A percentile compares a stretch with the other conserved stretches of the same genome.
These are phyloP conservation scores for Moniliophthora roreri DNA, from an alignment of 1,284 basidiomycete species.

Conservation along the genomic window DNA sequence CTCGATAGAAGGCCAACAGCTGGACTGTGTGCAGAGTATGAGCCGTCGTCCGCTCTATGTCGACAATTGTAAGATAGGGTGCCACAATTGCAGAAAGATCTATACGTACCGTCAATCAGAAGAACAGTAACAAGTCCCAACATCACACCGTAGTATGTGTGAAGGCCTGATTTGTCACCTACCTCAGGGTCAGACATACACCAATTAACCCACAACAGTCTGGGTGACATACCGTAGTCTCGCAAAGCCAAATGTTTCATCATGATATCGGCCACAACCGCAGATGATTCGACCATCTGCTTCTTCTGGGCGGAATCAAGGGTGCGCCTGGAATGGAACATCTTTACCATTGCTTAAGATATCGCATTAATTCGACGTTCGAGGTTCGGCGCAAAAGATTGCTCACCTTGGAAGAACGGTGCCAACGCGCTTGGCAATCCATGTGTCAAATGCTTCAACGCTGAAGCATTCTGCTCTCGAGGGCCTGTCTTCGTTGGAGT, in stretches of 20 bases:
- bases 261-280: conserved; percentile 72
- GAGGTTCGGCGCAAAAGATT: conserved; percentile 3
- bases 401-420: conserved; percentile 87
- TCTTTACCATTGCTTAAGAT: conserved; percentile 75
- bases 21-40: conserved; percentile 84
- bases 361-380: conserved; percentile 10
- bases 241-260: conserved; percentile 68
- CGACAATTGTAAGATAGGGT: conserved; percentile 11
- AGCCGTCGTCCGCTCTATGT: conserved; percentile 68
- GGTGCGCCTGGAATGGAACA: conserved; percentile 82
- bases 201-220: conserved; percentile 14
- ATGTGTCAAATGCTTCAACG: conserved; percentile 79
- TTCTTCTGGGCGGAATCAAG: conserved; percentile 79
- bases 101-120: conserved; percentile 77
- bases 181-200: conserved; percentile 12
- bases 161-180: conserved; percentile 57
- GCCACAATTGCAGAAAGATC: conserved; percentile 5
- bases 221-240: conserved; percentile 44
- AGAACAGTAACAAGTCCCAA: conserved; percentile 72
- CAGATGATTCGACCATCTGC: conserved; percentile 72
- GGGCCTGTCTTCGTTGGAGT: conserved; percentile 39
- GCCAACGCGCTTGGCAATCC: conserved; percentile 79
- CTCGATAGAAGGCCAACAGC: conserved; percentile 72
- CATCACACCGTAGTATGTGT: conserved; percentile 77
- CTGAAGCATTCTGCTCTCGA: conserved; percentile 68